Percentiles rank a stretch among this genome's conserved stretches.
These are phyloP conservation scores for Ploettnerulaceae sp. DNA, from an alignment of 2,329 filamentous ascomycete genomes.

Conservation along the genomic window DNA sequence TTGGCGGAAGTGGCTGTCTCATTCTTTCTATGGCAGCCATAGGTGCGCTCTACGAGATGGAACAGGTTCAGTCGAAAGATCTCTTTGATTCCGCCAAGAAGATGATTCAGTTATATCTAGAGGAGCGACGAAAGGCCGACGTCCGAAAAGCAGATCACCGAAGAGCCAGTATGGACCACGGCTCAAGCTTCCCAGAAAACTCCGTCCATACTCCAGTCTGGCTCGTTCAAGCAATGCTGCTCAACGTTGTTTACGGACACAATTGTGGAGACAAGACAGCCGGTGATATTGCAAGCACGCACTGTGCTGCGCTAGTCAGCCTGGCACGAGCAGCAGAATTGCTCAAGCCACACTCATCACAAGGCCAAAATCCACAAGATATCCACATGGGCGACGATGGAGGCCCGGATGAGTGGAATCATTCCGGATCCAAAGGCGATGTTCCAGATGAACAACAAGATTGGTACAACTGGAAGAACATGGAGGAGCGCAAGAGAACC, in stretches of 20 bases:
- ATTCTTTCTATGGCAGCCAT: slow-evolving; percentile 83
- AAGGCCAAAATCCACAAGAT: slow-evolving; percentile 36
- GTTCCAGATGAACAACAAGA: slow-evolving; percentile 59
- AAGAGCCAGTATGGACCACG: slow-evolving; percentile 45
- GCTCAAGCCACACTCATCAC: slow-evolving; percentile 42
- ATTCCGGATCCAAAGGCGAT: slow-evolving; percentile 39
- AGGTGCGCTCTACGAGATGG: slow-evolving; percentile 81
- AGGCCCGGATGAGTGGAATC: slow-evolving; percentile 49
- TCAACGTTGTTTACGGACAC: slow-evolving; percentile 94
- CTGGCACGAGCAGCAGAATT: slow-evolving; percentile 86
- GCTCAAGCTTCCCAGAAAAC: slow-evolving; percentile 48
- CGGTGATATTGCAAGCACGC: slow-evolving; percentile 86
- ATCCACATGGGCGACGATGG: slow-evolving; percentile 45
- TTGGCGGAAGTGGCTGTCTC: slow-evolving; percentile 80
- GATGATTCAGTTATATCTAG: slow-evolving; percentile 89
- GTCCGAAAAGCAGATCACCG: slow-evolving; percentile 60
- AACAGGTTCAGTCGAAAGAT: slow-evolving; percentile 72
- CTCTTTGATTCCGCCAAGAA: slow-evolving; percentile 92
- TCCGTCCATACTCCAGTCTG: slow-evolving; percentile 78
- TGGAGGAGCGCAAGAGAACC: slow-evolving; percentile 89
- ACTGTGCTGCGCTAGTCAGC: slow-evolving; percentile 86
- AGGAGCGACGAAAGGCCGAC: slow-evolving; percentile 83
- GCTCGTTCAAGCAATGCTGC: slow-evolving; percentile 93
- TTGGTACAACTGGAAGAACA: slow-evolving; percentile 84
- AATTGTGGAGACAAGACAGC: slow-evolving; percentile 89